Evolutionary conservation across 495 filamentous ascomycete genomes (phyloP).

Genomic region (Daldinia decipiens): DNA sequence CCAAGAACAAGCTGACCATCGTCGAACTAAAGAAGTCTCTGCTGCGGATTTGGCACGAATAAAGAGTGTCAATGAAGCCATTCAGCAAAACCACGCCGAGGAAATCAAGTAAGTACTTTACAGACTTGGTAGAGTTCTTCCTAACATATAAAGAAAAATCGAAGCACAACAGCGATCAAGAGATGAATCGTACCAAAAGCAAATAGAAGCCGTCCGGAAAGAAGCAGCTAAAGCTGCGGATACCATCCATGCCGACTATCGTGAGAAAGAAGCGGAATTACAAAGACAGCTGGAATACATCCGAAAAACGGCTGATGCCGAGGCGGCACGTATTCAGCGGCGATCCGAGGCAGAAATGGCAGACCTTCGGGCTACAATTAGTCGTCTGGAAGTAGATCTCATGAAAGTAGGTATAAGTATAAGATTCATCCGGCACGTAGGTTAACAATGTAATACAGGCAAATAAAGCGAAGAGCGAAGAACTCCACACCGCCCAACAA

Average conservation of each 20-base stretch:
- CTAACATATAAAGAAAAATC: slow-evolving; percentile 47
- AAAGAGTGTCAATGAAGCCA: slow-evolving; percentile 73
- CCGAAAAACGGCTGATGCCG: slow-evolving; percentile 53
- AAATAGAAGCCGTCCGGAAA: slow-evolving; percentile 35
- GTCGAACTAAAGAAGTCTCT: slow-evolving; percentile 73
- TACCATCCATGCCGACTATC: slow-evolving; percentile 48
- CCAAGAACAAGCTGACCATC: slow-evolving; percentile 80
- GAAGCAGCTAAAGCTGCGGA: slow-evolving; percentile 38
- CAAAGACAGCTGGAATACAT: slow-evolving; percentile 57
- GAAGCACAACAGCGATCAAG: slow-evolving; percentile 38
- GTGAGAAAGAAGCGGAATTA: slow-evolving; percentile 61
- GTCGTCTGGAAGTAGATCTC: slow-evolving; percentile 67
- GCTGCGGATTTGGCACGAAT: slow-evolving; percentile 70
- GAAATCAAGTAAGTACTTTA: slow-evolving; percentile 46
- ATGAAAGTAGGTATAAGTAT: slow-evolving; percentile 60
- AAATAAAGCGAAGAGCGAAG: slow-evolving; percentile 65
- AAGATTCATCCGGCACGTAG: background rate
- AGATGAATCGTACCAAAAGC: slow-evolving; percentile 38
- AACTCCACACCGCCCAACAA: slow-evolving; percentile 67
- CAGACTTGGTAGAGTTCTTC: background rate
- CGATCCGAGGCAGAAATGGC: slow-evolving; percentile 68
- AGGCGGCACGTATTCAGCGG: slow-evolving; percentile 52
- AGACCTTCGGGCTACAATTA: slow-evolving; percentile 68
- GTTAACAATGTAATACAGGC: slow-evolving; percentile 45
- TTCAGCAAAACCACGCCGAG: slow-evolving; percentile 75